Conservation (phyloP, 768 basidiomycete species). For the Hygrocybe punicea region DNA sequence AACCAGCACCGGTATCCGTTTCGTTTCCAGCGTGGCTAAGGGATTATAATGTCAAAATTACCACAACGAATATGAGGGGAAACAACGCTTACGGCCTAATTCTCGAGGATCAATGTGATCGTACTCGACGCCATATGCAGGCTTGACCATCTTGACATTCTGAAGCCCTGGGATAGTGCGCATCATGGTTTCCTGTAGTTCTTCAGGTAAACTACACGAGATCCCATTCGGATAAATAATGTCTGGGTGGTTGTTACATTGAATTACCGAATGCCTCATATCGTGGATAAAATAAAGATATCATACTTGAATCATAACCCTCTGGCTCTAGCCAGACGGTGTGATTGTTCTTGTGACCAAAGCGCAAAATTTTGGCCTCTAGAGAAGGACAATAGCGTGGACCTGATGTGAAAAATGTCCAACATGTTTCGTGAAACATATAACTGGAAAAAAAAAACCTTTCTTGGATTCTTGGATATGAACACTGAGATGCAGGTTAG, state of each 20-base stretch:
- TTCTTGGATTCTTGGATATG: conserved; percentile 90
- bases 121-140: conserved; percentile 96
- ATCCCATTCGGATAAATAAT: conserved; percentile 87
- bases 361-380: conserved; percentile 81
- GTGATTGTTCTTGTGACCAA: conserved; percentile 63
- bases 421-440: neutral
- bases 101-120: too few relatives aligned
- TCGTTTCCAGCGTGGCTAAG: conserved; percentile 81
- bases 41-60: neutral
- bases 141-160: conserved; percentile 78
- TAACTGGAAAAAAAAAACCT: too few relatives aligned
- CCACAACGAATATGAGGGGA: too few relatives aligned
- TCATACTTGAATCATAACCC: conserved; percentile 78
- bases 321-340: conserved; percentile 89
- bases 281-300: conserved; percentile 5
- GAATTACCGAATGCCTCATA: too few relatives aligned
- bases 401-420: conserved; percentile 40
- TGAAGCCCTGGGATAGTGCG: conserved; percentile 85
- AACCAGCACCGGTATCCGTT: conserved; percentile 59
- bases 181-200: conserved; percentile 79
- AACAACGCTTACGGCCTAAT: too few relatives aligned
- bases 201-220: conserved; percentile 86
- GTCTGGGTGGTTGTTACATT: too few relatives aligned
- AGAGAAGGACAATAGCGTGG: conserved; percentile 91
- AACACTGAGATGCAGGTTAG: conserved; percentile 72